phyloP scores from a whole-genome alignment of 2,329 filamentous ascomycete species.

The Tolypocladium ophioglossoides region DNA sequence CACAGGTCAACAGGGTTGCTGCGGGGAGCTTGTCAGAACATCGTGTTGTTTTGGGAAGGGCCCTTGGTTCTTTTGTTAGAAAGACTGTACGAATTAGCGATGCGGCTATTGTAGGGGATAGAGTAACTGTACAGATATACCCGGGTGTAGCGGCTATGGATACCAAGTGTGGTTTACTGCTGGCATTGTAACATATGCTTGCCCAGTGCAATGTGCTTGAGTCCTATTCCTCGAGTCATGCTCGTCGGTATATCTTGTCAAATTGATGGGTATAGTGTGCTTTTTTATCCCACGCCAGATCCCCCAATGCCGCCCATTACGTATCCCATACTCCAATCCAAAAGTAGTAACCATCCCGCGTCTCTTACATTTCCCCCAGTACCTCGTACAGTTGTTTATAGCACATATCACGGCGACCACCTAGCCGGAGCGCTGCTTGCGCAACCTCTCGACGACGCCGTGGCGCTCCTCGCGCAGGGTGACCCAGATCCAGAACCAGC shows the following conservation, averaged over 20 bases:
- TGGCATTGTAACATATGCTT: not conserved
- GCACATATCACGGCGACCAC: not conserved
- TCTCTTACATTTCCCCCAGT: not conserved
- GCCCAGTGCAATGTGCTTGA: not conserved
- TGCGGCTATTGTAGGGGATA: not conserved
- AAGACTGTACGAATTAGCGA: not conserved
- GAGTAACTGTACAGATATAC: constrained; percentile 1
- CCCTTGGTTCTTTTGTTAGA: not conserved
- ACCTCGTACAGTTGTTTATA: not conserved
- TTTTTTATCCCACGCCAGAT: not conserved
- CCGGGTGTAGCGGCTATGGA: constrained; percentile 1
- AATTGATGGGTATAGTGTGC: not conserved
- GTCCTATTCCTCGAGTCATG: not conserved
- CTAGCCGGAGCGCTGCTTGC: constrained; percentile 1
- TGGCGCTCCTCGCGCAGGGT: constrained; percentile 56
- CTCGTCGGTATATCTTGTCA: not conserved
- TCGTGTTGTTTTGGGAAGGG: not conserved
- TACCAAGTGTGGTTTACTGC: not conserved
- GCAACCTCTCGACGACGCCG: constrained; percentile 28
- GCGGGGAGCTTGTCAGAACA: not conserved
- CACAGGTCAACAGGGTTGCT: not conserved
- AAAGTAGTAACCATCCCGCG: not conserved
- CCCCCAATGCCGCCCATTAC: not conserved
- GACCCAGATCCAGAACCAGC: constrained; percentile 80
- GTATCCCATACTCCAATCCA: not conserved